Evolutionary conservation across 305 asterid species (phyloP).

Genomic region (Solanum hybrid): DNA sequence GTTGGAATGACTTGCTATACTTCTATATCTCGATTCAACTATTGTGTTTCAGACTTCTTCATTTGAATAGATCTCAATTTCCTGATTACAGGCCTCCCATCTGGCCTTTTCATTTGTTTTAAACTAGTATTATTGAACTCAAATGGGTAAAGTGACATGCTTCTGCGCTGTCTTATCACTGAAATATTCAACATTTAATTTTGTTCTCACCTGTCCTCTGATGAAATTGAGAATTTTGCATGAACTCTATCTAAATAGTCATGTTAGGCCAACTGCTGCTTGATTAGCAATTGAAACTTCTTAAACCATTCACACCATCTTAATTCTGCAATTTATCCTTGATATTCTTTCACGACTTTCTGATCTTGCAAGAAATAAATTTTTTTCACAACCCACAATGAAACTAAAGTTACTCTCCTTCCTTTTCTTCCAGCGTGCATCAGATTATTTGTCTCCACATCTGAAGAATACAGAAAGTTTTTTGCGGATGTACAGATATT

Average conservation of each 20-base stretch:
- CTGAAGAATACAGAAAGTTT: constrained; percentile 54
- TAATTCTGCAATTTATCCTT: neutral
- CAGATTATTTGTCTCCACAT: constrained; percentile 67
- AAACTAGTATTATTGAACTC: neutral
- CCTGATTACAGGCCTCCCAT: neutral
- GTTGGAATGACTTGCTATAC: neutral
- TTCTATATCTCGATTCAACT: neutral
- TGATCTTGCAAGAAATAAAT: neutral
- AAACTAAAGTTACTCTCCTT: neutral
- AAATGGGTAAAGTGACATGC: neutral
- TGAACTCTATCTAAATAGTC: neutral
- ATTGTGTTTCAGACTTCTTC: neutral
- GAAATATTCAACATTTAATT: neutral
- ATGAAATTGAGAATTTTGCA: neutral
- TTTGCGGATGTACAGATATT: constrained; percentile 54
- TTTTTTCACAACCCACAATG: neutral
- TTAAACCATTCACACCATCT: neutral
- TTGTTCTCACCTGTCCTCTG: neutral
- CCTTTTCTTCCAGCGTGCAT: constrained; percentile 56
- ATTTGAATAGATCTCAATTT: neutral
- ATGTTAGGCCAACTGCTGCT: neutral
- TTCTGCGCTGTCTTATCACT: neutral
- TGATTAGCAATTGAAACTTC: neutral
- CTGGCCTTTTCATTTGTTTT: neutral
- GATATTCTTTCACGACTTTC: neutral